Evolutionary conservation across 805 yeast species (phyloP), one percentile per base, ranked within the genome.

Genomic region (Sungouiozyma ichnusensis): DNA sequence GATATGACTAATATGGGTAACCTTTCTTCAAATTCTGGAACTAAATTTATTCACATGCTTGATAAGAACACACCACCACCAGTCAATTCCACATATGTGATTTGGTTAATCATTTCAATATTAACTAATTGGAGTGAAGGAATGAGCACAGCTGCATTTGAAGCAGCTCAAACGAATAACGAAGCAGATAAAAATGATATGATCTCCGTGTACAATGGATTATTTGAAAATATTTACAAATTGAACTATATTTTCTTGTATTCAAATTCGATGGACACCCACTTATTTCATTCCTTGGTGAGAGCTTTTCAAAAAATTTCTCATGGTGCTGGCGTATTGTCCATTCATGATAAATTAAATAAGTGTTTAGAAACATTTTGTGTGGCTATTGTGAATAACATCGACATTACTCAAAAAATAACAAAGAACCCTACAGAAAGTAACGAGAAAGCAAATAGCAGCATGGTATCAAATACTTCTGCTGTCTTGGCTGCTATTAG

Each of bases 41-140:
- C 79, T 0, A 64, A 77, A 13, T 72, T 77, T 43, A 67, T 88
- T 24, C 96, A 90, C 43, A 73, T 80, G 41, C 68, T 92, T 18
- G 97, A 90, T 55, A 87, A 87, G 53, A 51, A 66, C 0, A 94
- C 84, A 20, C 79, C 95, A 0, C 96, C 96, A 0, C 53, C 67
- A 1, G 64, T 71, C 2, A 84, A 92, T 2, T 67, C 66, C 4
- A 72, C 81, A 0, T 88, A 92, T 44, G 59, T 76, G 1, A 65
- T 75, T 39, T 74, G 68, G 55, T 66, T 90, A 29, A 69, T 83
- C 0, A 64, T 79, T 38, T 66, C 68, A 14, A 69, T 80, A 32
- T 51, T 79, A 2, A 69, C 71, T 39, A 58, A 72, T 2, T 65
- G 80, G 16, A 71, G 85, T 3, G 94, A 87, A 24, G 88, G 88